These are phyloP conservation scores for Abrus pulchellus DNA, from an alignment of 306 rosid species.

Conservation along the genomic window DNA sequence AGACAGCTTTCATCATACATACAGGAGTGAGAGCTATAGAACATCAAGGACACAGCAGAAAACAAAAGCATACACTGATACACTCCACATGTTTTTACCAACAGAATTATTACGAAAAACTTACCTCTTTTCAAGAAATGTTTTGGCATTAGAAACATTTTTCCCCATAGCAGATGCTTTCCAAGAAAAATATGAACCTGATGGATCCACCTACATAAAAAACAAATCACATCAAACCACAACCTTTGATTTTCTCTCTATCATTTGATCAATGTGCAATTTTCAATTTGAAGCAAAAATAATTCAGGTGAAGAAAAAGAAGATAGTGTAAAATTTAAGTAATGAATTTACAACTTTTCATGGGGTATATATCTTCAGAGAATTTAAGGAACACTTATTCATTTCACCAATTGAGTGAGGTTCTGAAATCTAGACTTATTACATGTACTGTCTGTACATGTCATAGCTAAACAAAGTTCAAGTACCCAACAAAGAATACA, in stretches of 20 bases:
- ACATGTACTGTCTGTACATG: not conserved
- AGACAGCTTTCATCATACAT: not conserved
- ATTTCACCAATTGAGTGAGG: not conserved
- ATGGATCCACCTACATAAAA: conserved; percentile 86
- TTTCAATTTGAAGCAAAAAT: conserved; percentile 10
- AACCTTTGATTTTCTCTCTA: conserved; percentile 13
- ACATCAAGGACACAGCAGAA: conserved; percentile 3
- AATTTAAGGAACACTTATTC: conserved; percentile 1
- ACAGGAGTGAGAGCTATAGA: not conserved
- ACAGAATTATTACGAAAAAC: conserved; percentile 26
- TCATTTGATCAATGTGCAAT: not conserved
- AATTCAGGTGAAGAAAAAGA: conserved; percentile 3
- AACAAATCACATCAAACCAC: conserved; percentile 39
- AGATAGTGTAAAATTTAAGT: not conserved
- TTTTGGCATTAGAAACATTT: conserved; percentile 95
- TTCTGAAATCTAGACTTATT: conserved; percentile 4
- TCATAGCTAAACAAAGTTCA: conserved; percentile 4
- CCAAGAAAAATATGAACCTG: conserved; percentile 98
- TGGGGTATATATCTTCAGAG: conserved; percentile 15
- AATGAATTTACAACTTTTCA: not conserved
- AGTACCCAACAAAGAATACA: conserved; percentile 6
- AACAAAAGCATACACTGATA: conserved; percentile 6
- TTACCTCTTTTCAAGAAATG: conserved; percentile 99
- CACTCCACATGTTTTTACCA: conserved; percentile 14
- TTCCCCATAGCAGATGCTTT: conserved; percentile 99